Base-by-base conservation (phyloP, 164 flowering plant genomes). In the Umbilicus rupestris region DNA sequence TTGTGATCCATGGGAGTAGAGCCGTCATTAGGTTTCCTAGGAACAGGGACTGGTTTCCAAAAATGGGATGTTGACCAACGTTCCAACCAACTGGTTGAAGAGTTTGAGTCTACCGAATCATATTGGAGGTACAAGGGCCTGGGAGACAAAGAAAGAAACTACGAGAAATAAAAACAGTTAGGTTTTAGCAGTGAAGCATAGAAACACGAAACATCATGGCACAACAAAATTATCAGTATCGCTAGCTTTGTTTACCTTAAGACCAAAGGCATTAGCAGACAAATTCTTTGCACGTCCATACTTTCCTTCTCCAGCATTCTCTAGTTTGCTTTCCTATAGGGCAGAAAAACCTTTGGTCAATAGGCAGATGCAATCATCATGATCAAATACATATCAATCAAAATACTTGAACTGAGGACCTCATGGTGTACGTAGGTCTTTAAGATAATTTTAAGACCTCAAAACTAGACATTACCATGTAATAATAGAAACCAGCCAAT, bases 71-170 rank as follows among this genome's bases (percentile, higher is more conserved):
- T 44, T 28, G 97, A 85, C 99, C 99, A 95, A 65, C 90, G 82
- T 49, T 84, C 93, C 55, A 92, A 84, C 99, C 99, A 95, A 70
- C 62, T 80, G 73, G 70, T 71, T 37, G 78, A 82, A 45, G 97
- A 88, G 76, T 90, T 92, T 60, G 90, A 81, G 47, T 90, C 89
- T 8, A 35, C 66, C 11, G 63, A 16, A 73, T 83, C 87, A 74
- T 84, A 88, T 70, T 79, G 82, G 46, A 92, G 74, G 39, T 62
- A 78, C 72, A 94, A 75, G 60, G 90, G 89, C 28, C 39, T 76
- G 7, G 90, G 78, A 58, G 89, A 78, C 73, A 86, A 73, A 59
- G 83, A 78, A 72, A 90, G 80, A 77, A 89, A 83, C 98, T 90
- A 69, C 45, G 66, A 67, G 58, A 29, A 50, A 73, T 24, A 64